Percentiles rank a stretch among this genome's conserved stretches.
These are phyloP conservation scores for Malus hybrid DNA, from an alignment of 331 rosid genomes.

Conservation along the genomic window DNA sequence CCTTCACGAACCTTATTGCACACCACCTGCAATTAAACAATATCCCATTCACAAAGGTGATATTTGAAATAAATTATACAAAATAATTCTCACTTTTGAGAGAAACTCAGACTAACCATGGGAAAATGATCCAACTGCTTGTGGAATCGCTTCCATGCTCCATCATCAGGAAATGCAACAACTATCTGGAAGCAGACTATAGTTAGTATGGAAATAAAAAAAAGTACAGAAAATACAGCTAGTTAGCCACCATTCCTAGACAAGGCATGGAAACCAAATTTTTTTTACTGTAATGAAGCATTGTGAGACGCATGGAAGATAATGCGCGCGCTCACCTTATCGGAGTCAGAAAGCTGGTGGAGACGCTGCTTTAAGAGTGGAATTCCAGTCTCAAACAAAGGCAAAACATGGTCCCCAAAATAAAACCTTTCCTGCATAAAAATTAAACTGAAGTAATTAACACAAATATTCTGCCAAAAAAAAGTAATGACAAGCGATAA, in stretches of 20 bases:
- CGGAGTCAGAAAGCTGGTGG: conserved; percentile 69
- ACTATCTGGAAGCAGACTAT: conserved; percentile 54
- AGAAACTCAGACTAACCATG: conserved; percentile 41
- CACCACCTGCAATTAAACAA: conserved; percentile 54
- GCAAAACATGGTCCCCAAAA: conserved; percentile 93
- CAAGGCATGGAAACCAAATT: not conserved
- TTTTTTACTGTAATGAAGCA: not conserved
- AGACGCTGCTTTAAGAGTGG: conserved; percentile 86
- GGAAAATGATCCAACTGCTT: conserved; percentile 75
- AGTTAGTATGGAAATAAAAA: conserved; percentile 9
- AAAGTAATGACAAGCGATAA: not conserved
- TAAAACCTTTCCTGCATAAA: conserved; percentile 85
- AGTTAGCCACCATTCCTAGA: not conserved
- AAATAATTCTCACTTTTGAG: not conserved
- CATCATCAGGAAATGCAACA: conserved; percentile 95
- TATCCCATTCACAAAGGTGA: conserved; percentile 11
- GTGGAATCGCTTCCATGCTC: conserved; percentile 99
- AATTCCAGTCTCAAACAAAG: conserved; percentile 94
- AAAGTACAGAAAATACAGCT: not conserved
- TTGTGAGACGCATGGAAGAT: not conserved
- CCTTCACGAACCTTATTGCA: conserved; percentile 95
- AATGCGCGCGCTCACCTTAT: conserved; percentile 39
- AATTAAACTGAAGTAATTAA: not conserved
- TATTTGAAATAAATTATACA: not conserved
- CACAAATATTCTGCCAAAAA: not conserved